Evolutionary conservation across 805 yeast genomes (phyloP).

Genomic region (Zygosaccharomyces pseudorouxii): DNA sequence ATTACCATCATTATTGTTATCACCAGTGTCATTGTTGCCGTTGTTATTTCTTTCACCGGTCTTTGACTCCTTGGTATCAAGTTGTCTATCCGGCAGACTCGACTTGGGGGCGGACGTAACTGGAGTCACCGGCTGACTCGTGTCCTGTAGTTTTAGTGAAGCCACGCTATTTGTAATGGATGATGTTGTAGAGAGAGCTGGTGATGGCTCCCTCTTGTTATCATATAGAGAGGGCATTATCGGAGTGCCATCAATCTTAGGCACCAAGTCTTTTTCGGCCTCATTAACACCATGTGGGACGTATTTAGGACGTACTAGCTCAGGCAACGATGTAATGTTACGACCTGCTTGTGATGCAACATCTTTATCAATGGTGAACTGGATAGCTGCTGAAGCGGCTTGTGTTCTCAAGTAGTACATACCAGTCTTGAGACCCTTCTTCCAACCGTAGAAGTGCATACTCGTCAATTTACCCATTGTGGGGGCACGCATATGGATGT

Average conservation of each 20-base stretch:
- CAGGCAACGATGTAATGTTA: slow-evolving; percentile 33
- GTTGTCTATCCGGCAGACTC: slow-evolving; percentile 36
- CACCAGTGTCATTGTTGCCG: slow-evolving; percentile 27
- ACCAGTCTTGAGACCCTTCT: slow-evolving; percentile 93
- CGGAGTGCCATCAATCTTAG: slow-evolving; percentile 8
- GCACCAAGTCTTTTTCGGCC: slow-evolving; percentile 16
- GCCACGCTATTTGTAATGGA: slow-evolving; percentile 40
- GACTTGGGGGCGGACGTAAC: slow-evolving; percentile 28
- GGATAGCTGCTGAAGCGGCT: slow-evolving; percentile 95
- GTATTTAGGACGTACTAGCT: slow-evolving; percentile 39
- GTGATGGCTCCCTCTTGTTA: slow-evolving; percentile 31
- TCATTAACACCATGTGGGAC: slow-evolving; percentile 24
- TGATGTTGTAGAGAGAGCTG: slow-evolving; percentile 36
- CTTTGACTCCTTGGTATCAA: slow-evolving; percentile 17
- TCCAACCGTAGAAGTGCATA: slow-evolving; percentile 98
- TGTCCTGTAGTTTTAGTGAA: slow-evolving; percentile 37
- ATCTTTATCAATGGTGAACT: slow-evolving; percentile 76
- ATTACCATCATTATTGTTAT: slow-evolving; percentile 24
- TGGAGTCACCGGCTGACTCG: slow-evolving; percentile 30
- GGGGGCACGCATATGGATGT: slow-evolving; percentile 78
- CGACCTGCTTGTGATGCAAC: slow-evolving; percentile 93
- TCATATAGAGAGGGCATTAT: slow-evolving; percentile 1
- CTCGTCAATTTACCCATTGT: slow-evolving; percentile 93
- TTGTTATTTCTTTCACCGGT: slow-evolving; percentile 35
- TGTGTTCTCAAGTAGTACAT: slow-evolving; percentile 94